Evolutionary conservation across 768 basidiomycete species (phyloP).

Genomic region (Nevesoporus exiguus): DNA sequence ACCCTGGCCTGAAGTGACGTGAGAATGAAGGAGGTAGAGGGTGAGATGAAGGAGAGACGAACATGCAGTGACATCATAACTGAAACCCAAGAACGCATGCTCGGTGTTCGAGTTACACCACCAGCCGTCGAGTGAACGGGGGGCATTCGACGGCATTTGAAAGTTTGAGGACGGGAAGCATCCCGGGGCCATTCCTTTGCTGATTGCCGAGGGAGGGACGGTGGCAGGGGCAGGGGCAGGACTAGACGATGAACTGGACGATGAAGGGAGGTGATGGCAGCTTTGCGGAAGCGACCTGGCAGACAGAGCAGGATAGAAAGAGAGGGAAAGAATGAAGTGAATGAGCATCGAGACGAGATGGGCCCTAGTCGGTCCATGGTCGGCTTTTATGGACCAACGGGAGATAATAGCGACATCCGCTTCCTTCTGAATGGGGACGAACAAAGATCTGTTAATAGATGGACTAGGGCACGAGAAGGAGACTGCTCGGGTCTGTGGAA

Average conservation of each 20-base stretch:
- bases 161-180: slow-evolving; percentile 47
- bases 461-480: too few species aligned
- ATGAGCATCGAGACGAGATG: slow-evolving; percentile 11
- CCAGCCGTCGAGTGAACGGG: slow-evolving; percentile 47
- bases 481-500: too few species aligned
- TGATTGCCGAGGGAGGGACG: background rate
- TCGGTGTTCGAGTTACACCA: slow-evolving; percentile 65
- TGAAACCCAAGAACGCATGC: slow-evolving; percentile 75
- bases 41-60: slow-evolving; percentile 17
- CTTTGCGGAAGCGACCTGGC: slow-evolving; percentile 15
- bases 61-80: slow-evolving; percentile 71
- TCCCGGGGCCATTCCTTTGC: background rate
- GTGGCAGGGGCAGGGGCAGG: background rate
- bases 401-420: too few species aligned
- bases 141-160: slow-evolving; percentile 49
- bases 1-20: slow-evolving; percentile 50
- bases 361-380: background rate
- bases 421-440: slow-evolving; percentile 37
- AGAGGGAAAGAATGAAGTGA: background rate
- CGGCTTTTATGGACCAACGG: slow-evolving; percentile 24
- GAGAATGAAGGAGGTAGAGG: background rate
- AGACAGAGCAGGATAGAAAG: slow-evolving; percentile 7
- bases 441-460: slow-evolving; percentile 26
- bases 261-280: background rate
- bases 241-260: background rate